These are phyloP conservation scores for Anthostomella pinea DNA, from an alignment of 2,329 filamentous ascomycete genomes.

Conservation along the genomic window DNA sequence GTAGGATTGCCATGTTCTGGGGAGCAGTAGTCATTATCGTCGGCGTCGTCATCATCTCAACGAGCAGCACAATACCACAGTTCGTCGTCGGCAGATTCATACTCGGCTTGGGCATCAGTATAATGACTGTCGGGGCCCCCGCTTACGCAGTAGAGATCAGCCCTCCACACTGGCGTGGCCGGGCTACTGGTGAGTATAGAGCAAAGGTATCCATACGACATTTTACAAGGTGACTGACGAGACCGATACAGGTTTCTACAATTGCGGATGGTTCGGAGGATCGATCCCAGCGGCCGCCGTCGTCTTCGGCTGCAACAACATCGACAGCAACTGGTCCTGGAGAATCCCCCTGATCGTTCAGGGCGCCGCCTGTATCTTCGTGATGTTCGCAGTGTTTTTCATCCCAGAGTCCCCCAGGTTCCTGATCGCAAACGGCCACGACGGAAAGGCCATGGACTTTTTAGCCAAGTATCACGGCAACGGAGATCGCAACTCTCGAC, in stretches of 20 bases:
- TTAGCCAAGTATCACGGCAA: conserved; percentile 44
- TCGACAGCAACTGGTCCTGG: conserved; percentile 46
- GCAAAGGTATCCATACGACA: background rate
- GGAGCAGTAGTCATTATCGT: conserved; percentile 44
- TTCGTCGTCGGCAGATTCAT: conserved; percentile 47
- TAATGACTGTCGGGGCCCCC: conserved; percentile 48
- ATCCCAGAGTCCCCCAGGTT: conserved; percentile 42
- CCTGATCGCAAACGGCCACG: conserved; percentile 39
- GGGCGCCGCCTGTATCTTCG: conserved; percentile 41
- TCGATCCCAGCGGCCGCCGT: conserved; percentile 48
- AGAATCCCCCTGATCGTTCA: conserved; percentile 49
- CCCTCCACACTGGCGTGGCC: conserved; percentile 49
- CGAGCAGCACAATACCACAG: conserved; percentile 34
- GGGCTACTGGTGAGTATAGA: conserved; percentile 37
- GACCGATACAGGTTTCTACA: conserved; percentile 41
- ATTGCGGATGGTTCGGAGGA: conserved; percentile 52
- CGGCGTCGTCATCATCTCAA: conserved; percentile 42
- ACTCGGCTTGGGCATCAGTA: conserved; percentile 44
- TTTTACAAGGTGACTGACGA: conserved; percentile 5
- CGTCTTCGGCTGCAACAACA: conserved; percentile 45
- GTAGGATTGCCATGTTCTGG: conserved; percentile 43
- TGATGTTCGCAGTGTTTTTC: conserved; percentile 37
- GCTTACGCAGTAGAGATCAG: conserved; percentile 47
- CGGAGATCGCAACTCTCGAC: conserved; percentile 36
- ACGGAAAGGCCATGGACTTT: conserved; percentile 40